Evolutionary conservation across 2,329 filamentous ascomycete species (phyloP).

Genomic region (Aureobasidium sp.): DNA sequence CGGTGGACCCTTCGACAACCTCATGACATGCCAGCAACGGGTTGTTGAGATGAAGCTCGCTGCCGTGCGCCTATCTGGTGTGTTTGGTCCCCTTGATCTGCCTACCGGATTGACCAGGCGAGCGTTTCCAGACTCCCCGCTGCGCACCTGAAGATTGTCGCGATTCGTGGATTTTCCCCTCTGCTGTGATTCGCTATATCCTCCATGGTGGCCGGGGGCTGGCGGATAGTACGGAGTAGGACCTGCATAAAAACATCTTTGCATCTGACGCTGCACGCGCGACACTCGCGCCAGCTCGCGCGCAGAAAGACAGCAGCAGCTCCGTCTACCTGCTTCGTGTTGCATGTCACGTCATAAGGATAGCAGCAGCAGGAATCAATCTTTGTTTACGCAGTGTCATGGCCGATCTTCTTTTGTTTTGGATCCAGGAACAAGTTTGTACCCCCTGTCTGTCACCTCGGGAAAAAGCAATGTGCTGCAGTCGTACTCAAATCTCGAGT

Average conservation of each 20-base stretch:
- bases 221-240: background rate
- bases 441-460: background rate
- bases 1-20: background rate
- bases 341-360: background rate
- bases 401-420: background rate
- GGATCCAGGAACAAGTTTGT: slow-evolving; percentile 8
- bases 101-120: background rate
- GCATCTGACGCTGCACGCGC: background rate
- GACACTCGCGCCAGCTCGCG: background rate
- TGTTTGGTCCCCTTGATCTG: background rate
- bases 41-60: background rate
- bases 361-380: background rate
- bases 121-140: slow-evolving; percentile 1
- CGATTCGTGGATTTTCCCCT: background rate
- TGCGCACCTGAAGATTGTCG: background rate
- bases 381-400: background rate
- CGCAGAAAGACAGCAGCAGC: background rate
- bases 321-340: background rate
- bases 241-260: background rate
- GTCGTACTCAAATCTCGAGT: background rate
- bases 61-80: slow-evolving; percentile 1
- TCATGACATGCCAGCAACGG: background rate
- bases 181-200: background rate
- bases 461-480: slow-evolving; percentile 9
- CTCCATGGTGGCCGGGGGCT: background rate